phyloP scores from a whole-genome alignment of 75 land plant species.

The Sequoiadendron giganteum region DNA sequence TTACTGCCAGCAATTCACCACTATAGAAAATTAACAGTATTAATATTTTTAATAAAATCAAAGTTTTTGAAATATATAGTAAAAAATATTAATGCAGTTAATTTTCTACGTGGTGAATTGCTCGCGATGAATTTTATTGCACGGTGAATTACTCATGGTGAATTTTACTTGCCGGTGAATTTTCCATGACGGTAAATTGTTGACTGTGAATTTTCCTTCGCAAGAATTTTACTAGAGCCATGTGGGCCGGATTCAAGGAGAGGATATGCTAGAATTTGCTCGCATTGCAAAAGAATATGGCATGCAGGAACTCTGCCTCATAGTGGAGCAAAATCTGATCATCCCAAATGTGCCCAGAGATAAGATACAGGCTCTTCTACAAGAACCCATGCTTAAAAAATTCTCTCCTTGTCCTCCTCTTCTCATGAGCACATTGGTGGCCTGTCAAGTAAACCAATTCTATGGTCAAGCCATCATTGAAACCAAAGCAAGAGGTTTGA shows the following conservation, averaged over 20 bases:
- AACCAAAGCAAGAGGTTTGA: slow-evolving; percentile 86
- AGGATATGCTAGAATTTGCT: slow-evolving; percentile 90
- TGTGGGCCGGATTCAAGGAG: slow-evolving; percentile 90
- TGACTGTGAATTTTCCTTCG: no score
- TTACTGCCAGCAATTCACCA: no score
- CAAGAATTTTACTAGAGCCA: no score
- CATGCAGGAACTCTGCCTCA: slow-evolving; percentile 82
- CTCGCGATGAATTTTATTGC: no score
- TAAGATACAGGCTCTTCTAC: slow-evolving; percentile 50
- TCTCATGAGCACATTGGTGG: slow-evolving; percentile 74
- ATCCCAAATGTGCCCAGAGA: slow-evolving; percentile 76
- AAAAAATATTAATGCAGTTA: no score
- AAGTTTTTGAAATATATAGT: no score
- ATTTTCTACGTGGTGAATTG: no score
- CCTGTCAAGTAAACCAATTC: slow-evolving; percentile 95
- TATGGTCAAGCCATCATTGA: slow-evolving; percentile 98
- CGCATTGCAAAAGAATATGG: slow-evolving; percentile 91
- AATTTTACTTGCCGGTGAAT: no score
- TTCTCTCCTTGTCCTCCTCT: slow-evolving; percentile 70
- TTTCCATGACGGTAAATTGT: no score
- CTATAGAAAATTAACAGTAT: no score
- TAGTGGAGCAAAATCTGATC: slow-evolving; percentile 95
- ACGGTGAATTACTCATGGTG: no score
- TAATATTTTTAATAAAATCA: no score
- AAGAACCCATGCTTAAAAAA: slow-evolving; percentile 53